A percentile compares a stretch with the other conserved stretches of the same genome.
phyloP scores from a whole-genome alignment of 257 asterid species.

The Nicotiana paniculata region DNA sequence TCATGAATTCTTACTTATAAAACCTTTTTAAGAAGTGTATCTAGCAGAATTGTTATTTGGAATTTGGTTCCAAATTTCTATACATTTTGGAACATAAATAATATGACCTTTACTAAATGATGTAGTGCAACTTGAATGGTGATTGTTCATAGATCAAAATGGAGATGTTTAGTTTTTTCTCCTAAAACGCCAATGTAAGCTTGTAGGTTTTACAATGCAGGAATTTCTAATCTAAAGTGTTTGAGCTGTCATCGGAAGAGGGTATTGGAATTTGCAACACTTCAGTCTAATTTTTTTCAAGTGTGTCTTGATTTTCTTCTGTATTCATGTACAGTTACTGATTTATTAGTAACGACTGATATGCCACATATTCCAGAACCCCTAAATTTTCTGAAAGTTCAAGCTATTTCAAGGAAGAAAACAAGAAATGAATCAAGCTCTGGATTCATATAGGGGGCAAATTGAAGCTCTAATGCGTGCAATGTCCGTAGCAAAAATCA shows the following conservation, averaged over 20 bases:
- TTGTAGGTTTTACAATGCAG: neutral
- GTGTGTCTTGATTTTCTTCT: neutral
- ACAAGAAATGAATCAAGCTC: conserved; percentile 31
- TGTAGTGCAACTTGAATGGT: neutral
- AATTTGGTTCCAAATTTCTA: neutral
- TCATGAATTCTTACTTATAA: neutral
- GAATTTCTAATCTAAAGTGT: neutral
- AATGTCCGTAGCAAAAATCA: conserved; percentile 25
- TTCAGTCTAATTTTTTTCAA: neutral
- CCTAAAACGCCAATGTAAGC: neutral
- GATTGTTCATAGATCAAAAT: neutral
- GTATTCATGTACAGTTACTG: neutral
- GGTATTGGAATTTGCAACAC: neutral
- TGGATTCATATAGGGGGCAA: conserved; percentile 23
- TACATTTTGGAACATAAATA: neutral
- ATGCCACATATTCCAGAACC: neutral
- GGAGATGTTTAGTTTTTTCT: neutral
- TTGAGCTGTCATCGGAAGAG: neutral
- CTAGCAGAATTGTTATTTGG: neutral
- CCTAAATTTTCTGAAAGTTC: neutral
- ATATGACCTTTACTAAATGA: neutral
- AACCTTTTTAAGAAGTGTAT: neutral
- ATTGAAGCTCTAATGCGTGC: conserved; percentile 45
- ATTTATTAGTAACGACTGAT: neutral
- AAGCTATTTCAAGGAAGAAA: conserved; percentile 3